phyloP scores from a whole-genome alignment of 495 filamentous ascomycete species.

The Aspergillus incahuasiensis region DNA sequence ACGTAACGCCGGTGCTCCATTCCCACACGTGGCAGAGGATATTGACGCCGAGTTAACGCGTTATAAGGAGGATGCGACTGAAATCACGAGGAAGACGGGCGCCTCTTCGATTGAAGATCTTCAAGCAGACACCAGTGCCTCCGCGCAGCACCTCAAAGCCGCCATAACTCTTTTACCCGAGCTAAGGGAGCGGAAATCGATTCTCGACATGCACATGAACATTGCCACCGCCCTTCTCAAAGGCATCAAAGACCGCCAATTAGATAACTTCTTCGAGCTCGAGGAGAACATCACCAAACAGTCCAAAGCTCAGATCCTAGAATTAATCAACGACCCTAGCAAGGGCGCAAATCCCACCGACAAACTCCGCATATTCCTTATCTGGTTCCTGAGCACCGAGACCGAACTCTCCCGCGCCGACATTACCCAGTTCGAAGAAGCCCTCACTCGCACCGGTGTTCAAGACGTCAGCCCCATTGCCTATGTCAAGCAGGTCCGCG shows the following conservation, averaged over 20 bases:
- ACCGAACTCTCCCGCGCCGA: conserved; percentile 78
- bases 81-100: conserved; percentile 92
- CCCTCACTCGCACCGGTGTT: conserved; percentile 68
- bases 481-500: conserved; percentile 88
- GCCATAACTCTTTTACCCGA: conserved; percentile 92
- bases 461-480: conserved; percentile 66
- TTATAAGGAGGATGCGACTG: conserved; percentile 93
- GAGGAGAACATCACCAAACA: conserved; percentile 94
- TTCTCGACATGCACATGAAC: conserved; percentile 99
- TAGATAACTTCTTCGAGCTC: conserved; percentile 94
- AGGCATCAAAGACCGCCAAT: conserved; percentile 88
- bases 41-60: conserved; percentile 87
- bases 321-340: conserved; percentile 72
- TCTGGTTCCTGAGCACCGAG: conserved; percentile 96
- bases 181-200: conserved; percentile 82
- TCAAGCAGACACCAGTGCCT: conserved; percentile 80
- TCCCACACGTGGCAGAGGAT: conserved; percentile 95
- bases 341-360: conserved; percentile 84
- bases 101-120: conserved; percentile 90
- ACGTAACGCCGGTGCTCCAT: conserved; percentile 86
- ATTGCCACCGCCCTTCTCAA: conserved; percentile 81
- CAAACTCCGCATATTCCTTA: conserved; percentile 89
- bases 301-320: conserved; percentile 82
- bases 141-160: conserved; percentile 90
- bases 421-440: conserved; percentile 83